Conservation (phyloP, 179 eudicot species). For the Spinacia oleracea region DNA sequence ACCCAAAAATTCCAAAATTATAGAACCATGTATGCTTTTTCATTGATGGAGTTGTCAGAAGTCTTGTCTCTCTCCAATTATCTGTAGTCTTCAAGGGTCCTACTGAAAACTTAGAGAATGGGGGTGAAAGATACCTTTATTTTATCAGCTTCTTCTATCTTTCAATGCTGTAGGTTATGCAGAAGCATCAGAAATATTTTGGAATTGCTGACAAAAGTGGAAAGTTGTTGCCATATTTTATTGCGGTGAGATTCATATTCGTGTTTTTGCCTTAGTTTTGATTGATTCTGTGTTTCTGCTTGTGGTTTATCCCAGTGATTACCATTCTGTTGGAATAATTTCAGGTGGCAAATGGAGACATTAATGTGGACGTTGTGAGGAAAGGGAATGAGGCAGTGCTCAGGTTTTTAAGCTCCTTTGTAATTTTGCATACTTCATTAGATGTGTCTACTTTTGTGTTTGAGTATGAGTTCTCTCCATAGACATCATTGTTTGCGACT, state of each 20-base stretch:
- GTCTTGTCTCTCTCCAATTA: background rate
- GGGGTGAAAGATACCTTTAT: background rate
- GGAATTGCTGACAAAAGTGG: constrained; percentile 67
- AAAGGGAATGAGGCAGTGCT: constrained; percentile 99
- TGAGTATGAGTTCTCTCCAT: background rate
- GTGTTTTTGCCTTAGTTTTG: constrained; percentile 17
- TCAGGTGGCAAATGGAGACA: constrained; percentile 96
- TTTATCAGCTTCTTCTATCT: constrained; percentile 14
- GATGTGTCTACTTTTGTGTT: background rate
- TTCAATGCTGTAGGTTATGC: constrained; percentile 78
- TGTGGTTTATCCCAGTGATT: background rate
- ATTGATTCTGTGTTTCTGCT: background rate
- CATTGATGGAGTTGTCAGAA: background rate
- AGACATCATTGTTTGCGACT: background rate
- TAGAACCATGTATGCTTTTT: background rate
- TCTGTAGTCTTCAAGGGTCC: background rate
- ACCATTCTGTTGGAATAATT: constrained; percentile 2
- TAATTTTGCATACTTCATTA: background rate
- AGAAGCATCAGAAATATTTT: constrained; percentile 98
- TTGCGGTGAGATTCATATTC: constrained; percentile 62
- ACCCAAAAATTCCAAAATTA: background rate
- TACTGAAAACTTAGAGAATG: background rate
- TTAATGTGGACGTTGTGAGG: constrained; percentile 65
- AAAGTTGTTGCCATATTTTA: constrained; percentile 76
- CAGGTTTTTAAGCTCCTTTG: constrained; percentile 39